These are phyloP conservation scores for Curvularia spicifera DNA, from an alignment of 2,329 filamentous ascomycete genomes.

Conservation along the genomic window DNA sequence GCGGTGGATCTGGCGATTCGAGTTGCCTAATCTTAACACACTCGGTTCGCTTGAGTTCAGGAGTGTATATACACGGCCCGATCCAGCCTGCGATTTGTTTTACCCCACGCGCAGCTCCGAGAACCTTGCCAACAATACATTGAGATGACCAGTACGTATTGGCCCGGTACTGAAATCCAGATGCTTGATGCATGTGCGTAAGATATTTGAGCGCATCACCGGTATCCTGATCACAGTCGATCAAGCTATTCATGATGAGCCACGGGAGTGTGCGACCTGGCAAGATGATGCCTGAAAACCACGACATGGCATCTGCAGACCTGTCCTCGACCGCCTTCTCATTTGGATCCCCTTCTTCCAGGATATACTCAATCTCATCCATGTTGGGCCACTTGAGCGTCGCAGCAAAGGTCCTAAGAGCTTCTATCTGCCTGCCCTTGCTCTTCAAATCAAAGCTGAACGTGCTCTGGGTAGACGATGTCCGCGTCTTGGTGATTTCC, in stretches of 20 bases:
- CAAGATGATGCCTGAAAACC: constrained; percentile 75
- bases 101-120: constrained; percentile 70
- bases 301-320: constrained; percentile 77
- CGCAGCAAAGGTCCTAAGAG: constrained; percentile 71
- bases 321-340: constrained; percentile 60
- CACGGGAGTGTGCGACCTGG: constrained; percentile 75
- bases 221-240: constrained; percentile 74
- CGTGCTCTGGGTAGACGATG: constrained; percentile 50
- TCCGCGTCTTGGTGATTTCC: constrained; percentile 66
- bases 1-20: constrained; percentile 59
- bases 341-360: constrained; percentile 64
- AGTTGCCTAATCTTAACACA: constrained; percentile 72
- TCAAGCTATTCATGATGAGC: constrained; percentile 77
- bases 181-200: constrained; percentile 70
- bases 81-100: constrained; percentile 75
- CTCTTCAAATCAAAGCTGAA: constrained; percentile 69
- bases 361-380: constrained; percentile 65
- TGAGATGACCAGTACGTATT: constrained; percentile 78
- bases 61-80: constrained; percentile 71
- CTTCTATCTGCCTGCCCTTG: constrained; percentile 71
- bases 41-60: constrained; percentile 70
- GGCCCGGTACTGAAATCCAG: constrained; percentile 78
- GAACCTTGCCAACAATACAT: constrained; percentile 76
- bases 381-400: constrained; percentile 81
- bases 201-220: constrained; percentile 70